Conservation (phyloP, 2,329 filamentous ascomycete species). For the Aspergillus fructus region DNA sequence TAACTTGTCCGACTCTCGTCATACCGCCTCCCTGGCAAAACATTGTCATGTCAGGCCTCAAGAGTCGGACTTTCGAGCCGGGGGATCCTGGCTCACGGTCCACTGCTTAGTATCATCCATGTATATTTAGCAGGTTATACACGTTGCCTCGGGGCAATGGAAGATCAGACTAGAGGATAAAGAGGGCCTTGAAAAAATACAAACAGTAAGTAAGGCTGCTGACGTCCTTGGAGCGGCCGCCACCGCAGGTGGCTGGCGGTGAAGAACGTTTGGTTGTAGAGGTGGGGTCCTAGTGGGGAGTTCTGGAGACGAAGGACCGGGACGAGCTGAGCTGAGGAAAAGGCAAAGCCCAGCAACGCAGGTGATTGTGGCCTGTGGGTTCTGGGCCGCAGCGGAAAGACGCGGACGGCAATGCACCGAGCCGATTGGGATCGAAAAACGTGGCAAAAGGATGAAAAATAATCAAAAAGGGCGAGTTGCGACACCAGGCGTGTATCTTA, state of each 20-base stretch:
- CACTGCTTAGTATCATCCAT: background rate
- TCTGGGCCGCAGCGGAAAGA: slow-evolving; percentile 29
- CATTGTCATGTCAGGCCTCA: slow-evolving; percentile 6
- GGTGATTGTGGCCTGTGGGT: slow-evolving; percentile 28
- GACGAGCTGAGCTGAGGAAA: slow-evolving; percentile 11
- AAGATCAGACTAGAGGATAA: background rate
- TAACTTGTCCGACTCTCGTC: slow-evolving; percentile 5
- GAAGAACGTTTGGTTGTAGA: slow-evolving; percentile 16
- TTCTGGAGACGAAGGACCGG: slow-evolving; percentile 15
- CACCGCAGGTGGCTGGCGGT: slow-evolving; percentile 11
- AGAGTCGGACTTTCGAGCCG: background rate
- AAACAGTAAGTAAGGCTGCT: background rate
- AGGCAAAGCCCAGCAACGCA: slow-evolving; percentile 9
- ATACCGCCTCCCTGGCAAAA: slow-evolving; percentile 8
- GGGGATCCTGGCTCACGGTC: background rate
- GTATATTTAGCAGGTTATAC: background rate
- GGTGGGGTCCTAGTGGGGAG: slow-evolving; percentile 10
- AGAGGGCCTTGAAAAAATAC: background rate
- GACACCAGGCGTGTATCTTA: slow-evolving; percentile 7
- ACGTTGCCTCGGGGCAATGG: background rate
- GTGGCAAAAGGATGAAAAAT: slow-evolving; percentile 22
- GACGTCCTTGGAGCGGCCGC: slow-evolving; percentile 11
- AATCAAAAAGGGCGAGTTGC: slow-evolving; percentile 8
- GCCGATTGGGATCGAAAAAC: slow-evolving; percentile 33
- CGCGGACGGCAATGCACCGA: slow-evolving; percentile 34